Evolutionary conservation across 2,329 filamentous ascomycete genomes (phyloP), one percentile per base, ranked within the genome.

Genomic region (Microcera coccophila): DNA sequence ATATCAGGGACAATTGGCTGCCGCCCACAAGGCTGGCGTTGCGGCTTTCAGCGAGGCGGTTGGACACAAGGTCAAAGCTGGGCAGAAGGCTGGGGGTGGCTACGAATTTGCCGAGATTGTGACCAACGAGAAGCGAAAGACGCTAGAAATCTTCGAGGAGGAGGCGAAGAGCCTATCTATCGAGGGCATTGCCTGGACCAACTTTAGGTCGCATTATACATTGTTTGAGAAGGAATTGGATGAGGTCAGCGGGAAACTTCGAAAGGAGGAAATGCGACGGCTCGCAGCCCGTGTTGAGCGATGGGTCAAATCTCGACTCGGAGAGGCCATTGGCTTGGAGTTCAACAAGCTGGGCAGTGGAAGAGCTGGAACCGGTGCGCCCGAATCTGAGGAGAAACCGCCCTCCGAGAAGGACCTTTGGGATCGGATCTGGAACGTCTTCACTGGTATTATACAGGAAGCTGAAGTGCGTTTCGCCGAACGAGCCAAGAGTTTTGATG

Each of bases 71-170:
- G 90, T 98, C 52, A 98, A 97, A 68, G 75, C 80, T 19, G 91
- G 91, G 3, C 91, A 97, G 66, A 96, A 95, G 73, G 89, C 90
- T 42, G 90, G 90, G 17, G 85, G 83, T 7, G 78, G 79, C 39
- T 97, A 98, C 60, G 93, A 98, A 62, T 98, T 98, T 66, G 90
- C 90, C 17, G 86, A 94, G 54, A 96, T 97, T 56, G 93, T 98
- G 5, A 80, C 82, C 29, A 76, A 81, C 42, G 87, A 96, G 64
- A 95, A 93, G 70, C 78, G 78, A 57, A 81, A 81, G 62, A 83
- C 89, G 1, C 63, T 95, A 26, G 76, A 82, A 14, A 78, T 78
- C 34, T 98, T 94, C 62, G 82, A 87, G 61, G 74, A 76, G 16
- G 85, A 93, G 58, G 89, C 87, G 1, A 77, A 84, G 57, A 79